These are phyloP conservation scores for Porcisia hertigi DNA, from an alignment of 208 protist genomes.

Conservation along the genomic window DNA sequence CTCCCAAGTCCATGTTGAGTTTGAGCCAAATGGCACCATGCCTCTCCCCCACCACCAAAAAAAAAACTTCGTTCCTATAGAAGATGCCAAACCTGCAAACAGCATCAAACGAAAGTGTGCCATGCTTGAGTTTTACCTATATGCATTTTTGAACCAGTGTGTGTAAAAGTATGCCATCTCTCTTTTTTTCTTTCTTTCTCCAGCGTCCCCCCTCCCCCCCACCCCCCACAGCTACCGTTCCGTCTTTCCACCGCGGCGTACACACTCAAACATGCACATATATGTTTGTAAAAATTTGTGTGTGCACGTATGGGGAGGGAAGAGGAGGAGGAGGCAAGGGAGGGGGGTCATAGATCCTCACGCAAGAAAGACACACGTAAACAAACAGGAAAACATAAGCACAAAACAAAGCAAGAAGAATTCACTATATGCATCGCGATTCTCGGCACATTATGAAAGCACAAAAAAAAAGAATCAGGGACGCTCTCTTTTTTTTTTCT, in stretches of 20 bases:
- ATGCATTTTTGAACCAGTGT: not conserved
- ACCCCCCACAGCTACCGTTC: too few species aligned
- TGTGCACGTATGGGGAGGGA: not conserved
- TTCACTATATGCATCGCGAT: not conserved
- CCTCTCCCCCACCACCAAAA: not conserved
- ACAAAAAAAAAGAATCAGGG: not conserved
- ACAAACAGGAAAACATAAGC: not conserved
- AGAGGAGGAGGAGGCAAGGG: not conserved
- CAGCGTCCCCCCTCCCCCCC: too few species aligned
- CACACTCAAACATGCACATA: not conserved
- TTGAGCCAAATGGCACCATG: not conserved
- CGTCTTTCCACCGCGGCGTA: not conserved
- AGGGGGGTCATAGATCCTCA: not conserved
- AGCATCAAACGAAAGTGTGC: not conserved
- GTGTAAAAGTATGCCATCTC: not conserved
- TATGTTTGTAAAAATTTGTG: not conserved
- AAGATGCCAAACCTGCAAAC: not conserved
- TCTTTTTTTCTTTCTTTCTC: not conserved
- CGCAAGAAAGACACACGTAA: not conserved
- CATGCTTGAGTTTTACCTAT: not conserved
- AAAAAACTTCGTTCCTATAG: too few species aligned
- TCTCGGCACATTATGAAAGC: not conserved
- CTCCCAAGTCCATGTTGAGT: not conserved
- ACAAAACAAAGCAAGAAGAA: constrained; percentile 13
- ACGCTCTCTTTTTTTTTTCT: not conserved